phyloP scores from a whole-genome alignment of 2,329 filamentous ascomycete species.

The Aureobasidium vineae region DNA sequence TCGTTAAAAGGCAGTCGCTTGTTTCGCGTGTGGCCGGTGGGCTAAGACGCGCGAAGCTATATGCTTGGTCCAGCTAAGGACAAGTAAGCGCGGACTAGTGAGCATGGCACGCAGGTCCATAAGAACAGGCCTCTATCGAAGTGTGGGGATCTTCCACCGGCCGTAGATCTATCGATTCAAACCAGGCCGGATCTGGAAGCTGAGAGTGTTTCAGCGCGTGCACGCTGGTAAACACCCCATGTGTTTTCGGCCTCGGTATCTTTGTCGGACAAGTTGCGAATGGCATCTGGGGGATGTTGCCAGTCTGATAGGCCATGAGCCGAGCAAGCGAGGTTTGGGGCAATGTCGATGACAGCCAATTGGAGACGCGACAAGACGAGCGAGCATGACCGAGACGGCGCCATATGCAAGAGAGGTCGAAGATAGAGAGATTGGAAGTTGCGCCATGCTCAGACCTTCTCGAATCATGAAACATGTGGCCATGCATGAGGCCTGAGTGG shows the following conservation, averaged over 20 bases:
- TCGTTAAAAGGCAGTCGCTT: constrained; percentile 17
- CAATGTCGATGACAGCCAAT: constrained; percentile 1
- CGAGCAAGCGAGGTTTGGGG: constrained; percentile 2
- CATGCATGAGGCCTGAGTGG: background rate
- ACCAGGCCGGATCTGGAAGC: constrained; percentile 12
- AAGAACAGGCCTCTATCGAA: constrained; percentile 1
- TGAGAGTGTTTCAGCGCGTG: constrained; percentile 16
- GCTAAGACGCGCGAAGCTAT: constrained; percentile 7
- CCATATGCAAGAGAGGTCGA: background rate
- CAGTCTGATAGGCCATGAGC: constrained; percentile 3
- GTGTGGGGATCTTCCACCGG: constrained; percentile 19
- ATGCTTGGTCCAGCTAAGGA: constrained; percentile 16
- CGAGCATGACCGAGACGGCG: background rate
- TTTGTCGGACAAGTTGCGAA: constrained; percentile 2
- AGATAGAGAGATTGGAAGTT: background rate
- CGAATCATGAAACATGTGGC: constrained; percentile 18
- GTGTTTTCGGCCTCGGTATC: background rate
- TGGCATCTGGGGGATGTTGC: too few species aligned
- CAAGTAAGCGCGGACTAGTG: constrained; percentile 7
- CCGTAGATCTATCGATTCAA: constrained; percentile 20
- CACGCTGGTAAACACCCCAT: background rate
- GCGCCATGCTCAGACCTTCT: background rate
- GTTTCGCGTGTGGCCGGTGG: background rate
- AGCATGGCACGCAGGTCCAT: constrained; percentile 18
- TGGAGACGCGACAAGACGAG: background rate